Evolutionary conservation across 192 early-diverging fungal genomes (phyloP), one percentile per base, ranked within the genome.

Genomic region (Funneliformis geosporum): DNA sequence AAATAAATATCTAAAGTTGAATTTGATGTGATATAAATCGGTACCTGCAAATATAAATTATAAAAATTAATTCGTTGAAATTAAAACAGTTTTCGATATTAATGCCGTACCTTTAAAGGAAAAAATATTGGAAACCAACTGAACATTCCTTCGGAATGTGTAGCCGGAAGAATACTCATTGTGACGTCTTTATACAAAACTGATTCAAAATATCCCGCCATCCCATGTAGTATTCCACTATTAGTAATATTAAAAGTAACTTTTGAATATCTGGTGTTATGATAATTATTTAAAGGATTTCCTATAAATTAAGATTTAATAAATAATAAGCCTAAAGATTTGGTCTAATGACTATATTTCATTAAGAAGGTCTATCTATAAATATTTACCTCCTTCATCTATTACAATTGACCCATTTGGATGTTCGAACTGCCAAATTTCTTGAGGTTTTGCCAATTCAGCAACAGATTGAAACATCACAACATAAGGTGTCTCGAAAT

Each of bases 81-180:
- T 85, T 27, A 76, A 55, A 67, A 39, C 12, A 60, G 28, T 6
- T 83, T 69, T n/a, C 27, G n/a, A 18, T 40, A 62, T 65, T 71
- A 65, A 78, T 25, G 18, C 12, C 46, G 5, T 85, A 90, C 91
- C 86, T 90, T 87, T 60, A 95, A 64, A 5, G 98, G 98, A 81
- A 99, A 98, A 82, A 90, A 98, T 73, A 99, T 96, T 1, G 98
- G 97, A 83, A 99, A 99, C 98, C 98, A 99, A 80, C 93, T 95
- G 79, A 96, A 94, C 98, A 99, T 99, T 2, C 89, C 95, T 18
- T 91, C 88, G 1, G 96, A 95, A 78, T 99, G 97, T 8, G 94
- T 94, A 7, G 72, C 78, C 3, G 98, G 98, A 61, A 91, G 87
- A 76, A 96, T 99, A 65, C 87, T 89, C 25, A 91, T 82, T 76